Evolutionary conservation across 192 early-diverging fungal genomes (phyloP), one percentile per base, ranked within the genome.

Genomic region (Backusella morwellensis): DNA sequence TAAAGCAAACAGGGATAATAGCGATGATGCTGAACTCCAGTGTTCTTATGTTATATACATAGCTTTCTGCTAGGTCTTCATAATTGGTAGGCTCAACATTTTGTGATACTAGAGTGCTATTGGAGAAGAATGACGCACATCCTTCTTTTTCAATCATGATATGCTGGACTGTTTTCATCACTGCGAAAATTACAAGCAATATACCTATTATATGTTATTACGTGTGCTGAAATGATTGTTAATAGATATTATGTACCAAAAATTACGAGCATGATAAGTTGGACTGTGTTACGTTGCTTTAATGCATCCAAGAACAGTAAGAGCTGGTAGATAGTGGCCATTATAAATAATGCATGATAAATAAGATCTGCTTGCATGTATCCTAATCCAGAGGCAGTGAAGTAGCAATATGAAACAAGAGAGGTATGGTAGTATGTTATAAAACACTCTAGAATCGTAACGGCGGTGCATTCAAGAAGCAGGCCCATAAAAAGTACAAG

Each of bases 141-240:
- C 69, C 69, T 21, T 8, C 23, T 41, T 70, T 21, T 70, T 70
- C 69, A 23, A 70, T 35, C 8, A 42, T 38, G 11, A 38, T 70
- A n/a, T 70, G 69, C 26, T 70, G 69, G 23, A 70, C 40, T 42
- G 69, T 41, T 42, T 70, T 35, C n/a, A 70, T 70, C 36, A 32
- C 40, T n/a, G 69, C 23, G 21, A 70, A 70, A 41, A 70, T 70
- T 11, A 70, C 69, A 0, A 26, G 19, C 9, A 70, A 6, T 35
- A n/a, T 23, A 23, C 69, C 69, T 70, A 23, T 70, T 41, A 1
- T 9, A 3, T 9, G 14, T 34, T 34, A 66, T 66, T 34, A 66
- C 2, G 1, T n/a, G 19, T 29, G n/a, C 2, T 19, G 15, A 2
- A 19, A 19, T 14, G 19, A 35, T 17, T 29, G 14, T 29, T 29